Evolutionary conservation across 352 stramenopile genomes (phyloP), one percentile per base, ranked within the genome.

Genomic region (Pythium brassicae): DNA sequence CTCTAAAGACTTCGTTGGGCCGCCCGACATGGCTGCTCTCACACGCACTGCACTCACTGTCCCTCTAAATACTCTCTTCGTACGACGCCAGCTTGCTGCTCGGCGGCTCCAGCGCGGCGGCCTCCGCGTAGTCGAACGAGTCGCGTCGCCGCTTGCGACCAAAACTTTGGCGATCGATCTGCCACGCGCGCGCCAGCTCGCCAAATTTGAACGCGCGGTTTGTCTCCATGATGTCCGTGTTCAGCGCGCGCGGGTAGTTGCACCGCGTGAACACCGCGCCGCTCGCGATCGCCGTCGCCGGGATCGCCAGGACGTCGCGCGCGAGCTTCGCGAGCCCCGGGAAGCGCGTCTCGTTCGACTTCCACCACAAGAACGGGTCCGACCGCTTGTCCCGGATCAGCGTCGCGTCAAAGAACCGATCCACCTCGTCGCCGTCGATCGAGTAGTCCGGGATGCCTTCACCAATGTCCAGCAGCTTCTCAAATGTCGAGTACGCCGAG

Each of bases 41-140:
- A 23, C 2, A 25, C 40, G 20, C 4, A 25, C 5, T 19, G 4
- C 17, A 11, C 39, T 20, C n/a, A n/a, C n/a, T 23, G 17, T 23
- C 1, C 22, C 46, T 63, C 78, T 91, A 91, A 87, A 91, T 91
- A 87, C 81, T 91, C 82, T 91, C 81, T 84, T 91, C 81, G 83
- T 87, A 89, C 68, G 81, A 74, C 58, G 78, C 53, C 61, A 88
- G 64, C 66, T 87, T 89, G 50, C 61, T 54, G 50, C 63, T 55
- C 34, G 76, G 68, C 14, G 72, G 68, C 37, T 89, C 78, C 51
- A 89, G 60, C 19, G 74, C 64, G 8, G 70, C 60, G 52, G 32
- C 14, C 32, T 91, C 81, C 57, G 77, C 68, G 61, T 86, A 89
- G 44, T 88, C 78, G 64, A 91, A 91, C 62, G 81, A 87, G 61